phyloP scores from a whole-genome alignment of 164 flowering plant species.

The Cinnamomum chago region DNA sequence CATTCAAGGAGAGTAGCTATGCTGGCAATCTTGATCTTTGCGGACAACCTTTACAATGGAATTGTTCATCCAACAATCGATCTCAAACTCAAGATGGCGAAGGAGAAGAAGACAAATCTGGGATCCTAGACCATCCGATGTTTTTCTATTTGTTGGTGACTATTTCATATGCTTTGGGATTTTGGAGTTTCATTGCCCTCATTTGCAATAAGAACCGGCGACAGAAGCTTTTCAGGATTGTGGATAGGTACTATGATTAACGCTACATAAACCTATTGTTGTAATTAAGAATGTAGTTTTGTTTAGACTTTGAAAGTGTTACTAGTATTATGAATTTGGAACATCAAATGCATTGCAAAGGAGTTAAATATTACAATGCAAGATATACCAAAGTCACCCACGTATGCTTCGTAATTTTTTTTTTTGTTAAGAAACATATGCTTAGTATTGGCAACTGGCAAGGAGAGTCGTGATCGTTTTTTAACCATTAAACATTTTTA shows the following conservation, averaged over 20 bases:
- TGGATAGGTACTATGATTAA: not conserved
- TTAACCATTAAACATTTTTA: too few species aligned
- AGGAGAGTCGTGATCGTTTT: too few species aligned
- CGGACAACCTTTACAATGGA: not conserved
- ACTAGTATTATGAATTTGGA: too few species aligned
- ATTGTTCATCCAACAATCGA: not conserved
- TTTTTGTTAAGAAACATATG: too few species aligned
- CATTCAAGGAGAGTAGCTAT: conserved; percentile 1
- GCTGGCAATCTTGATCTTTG: conserved; percentile 1
- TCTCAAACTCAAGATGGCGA: not conserved
- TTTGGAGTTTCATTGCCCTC: not conserved
- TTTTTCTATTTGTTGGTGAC: conserved; percentile 1
- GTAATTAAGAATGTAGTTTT: too few species aligned
- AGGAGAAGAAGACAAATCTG: not conserved
- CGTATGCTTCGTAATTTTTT: too few species aligned
- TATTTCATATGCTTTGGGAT: not conserved
- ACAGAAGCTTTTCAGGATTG: not conserved
- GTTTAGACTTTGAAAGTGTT: too few species aligned
- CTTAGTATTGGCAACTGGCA: too few species aligned
- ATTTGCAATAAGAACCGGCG: not conserved
- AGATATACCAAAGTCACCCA: too few species aligned
- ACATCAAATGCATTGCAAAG: too few species aligned
- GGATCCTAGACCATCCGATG: not conserved
- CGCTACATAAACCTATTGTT: too few species aligned
- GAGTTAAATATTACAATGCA: too few species aligned